These are phyloP conservation scores for Paxillus rubicundulus DNA, from an alignment of 768 basidiomycete species.

Conservation along the genomic window DNA sequence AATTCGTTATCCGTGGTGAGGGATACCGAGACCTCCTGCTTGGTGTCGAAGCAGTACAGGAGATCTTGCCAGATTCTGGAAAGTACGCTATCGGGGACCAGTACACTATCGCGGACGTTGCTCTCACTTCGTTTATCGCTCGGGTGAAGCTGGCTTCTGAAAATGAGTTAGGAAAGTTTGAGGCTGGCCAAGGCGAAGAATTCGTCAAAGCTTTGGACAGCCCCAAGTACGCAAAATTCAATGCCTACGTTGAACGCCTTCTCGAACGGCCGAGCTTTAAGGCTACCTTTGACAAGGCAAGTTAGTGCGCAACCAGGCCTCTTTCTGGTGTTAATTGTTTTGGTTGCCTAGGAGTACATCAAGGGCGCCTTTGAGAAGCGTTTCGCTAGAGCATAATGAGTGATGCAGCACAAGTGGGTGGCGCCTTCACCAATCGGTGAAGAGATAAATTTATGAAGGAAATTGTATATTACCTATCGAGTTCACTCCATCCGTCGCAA, in stretches of 20 bases:
- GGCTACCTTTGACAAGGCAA: conserved; percentile 54
- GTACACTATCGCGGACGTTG: conserved; percentile 59
- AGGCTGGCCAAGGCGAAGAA: conserved; percentile 45
- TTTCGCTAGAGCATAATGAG: conserved; percentile 7
- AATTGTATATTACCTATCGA: too few relatives aligned
- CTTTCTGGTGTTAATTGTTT: not conserved
- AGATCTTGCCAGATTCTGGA: conserved; percentile 42
- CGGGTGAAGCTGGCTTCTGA: conserved; percentile 43
- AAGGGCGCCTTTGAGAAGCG: not conserved
- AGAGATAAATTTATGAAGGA: not conserved
- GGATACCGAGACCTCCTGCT: conserved; percentile 39
- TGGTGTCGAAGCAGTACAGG: conserved; percentile 50
- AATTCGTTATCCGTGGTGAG: conserved; percentile 39
- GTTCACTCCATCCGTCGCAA: too few relatives aligned
- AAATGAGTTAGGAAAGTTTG: conserved; percentile 53
- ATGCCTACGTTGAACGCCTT: conserved; percentile 47
- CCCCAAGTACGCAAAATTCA: conserved; percentile 49
- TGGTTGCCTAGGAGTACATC: conserved; percentile 11
- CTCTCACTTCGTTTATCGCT: conserved; percentile 60
- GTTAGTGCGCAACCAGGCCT: conserved; percentile 11
- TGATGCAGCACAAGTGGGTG: not conserved
- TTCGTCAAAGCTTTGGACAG: conserved; percentile 38
- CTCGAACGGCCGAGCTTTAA: conserved; percentile 52
- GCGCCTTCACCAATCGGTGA: not conserved
- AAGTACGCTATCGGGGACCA: conserved; percentile 34